Percentiles rank a stretch among this genome's conserved stretches.
Conservation (phyloP, 2,329 filamentous ascomycete species). For the Alternaria ethzedia region DNA sequence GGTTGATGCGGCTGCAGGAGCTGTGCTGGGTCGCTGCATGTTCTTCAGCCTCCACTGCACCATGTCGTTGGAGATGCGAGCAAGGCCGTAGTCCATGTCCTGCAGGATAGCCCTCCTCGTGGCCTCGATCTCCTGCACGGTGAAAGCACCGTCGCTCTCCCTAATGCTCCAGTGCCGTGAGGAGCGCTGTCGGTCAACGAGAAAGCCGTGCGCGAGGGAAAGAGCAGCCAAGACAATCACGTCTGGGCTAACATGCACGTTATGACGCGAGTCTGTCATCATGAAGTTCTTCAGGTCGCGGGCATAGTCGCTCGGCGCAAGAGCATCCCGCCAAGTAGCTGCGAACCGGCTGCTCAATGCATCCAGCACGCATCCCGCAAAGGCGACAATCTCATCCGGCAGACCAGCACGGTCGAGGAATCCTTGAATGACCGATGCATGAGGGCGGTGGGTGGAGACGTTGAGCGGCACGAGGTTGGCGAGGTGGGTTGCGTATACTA, state of each 20-base stretch:
- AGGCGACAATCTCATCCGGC: constrained; percentile 45
- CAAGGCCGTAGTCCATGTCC: constrained; percentile 49
- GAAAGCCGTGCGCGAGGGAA: constrained; percentile 43
- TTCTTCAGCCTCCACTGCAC: constrained; percentile 37
- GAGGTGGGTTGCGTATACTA: constrained; percentile 46
- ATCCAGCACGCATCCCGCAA: constrained; percentile 49
- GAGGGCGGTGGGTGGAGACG: constrained; percentile 36
- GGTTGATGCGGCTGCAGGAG: not conserved
- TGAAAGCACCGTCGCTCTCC: constrained; percentile 34
- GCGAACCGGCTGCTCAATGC: constrained; percentile 43
- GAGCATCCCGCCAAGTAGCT: constrained; percentile 36
- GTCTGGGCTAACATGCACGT: constrained; percentile 33
- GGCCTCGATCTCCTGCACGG: constrained; percentile 38
- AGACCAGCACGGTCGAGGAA: constrained; percentile 42
- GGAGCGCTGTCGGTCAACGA: constrained; percentile 40
- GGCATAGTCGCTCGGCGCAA: constrained; percentile 22
- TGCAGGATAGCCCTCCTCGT: constrained; percentile 43
- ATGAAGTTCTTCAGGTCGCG: constrained; percentile 22
- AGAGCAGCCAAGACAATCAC: constrained; percentile 47
- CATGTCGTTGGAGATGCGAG: constrained; percentile 42
- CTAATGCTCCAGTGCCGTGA: constrained; percentile 42
- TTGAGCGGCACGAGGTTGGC: constrained; percentile 46
- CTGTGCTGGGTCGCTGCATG: constrained; percentile 33
- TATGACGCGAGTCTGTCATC: constrained; percentile 21
- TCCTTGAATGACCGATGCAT: constrained; percentile 30